Percentiles rank a stretch among this genome's conserved stretches.
Evolutionary conservation across 108 stramenopile genomes (phyloP).

Genomic region (Cyclostephanos tholiformis): DNA sequence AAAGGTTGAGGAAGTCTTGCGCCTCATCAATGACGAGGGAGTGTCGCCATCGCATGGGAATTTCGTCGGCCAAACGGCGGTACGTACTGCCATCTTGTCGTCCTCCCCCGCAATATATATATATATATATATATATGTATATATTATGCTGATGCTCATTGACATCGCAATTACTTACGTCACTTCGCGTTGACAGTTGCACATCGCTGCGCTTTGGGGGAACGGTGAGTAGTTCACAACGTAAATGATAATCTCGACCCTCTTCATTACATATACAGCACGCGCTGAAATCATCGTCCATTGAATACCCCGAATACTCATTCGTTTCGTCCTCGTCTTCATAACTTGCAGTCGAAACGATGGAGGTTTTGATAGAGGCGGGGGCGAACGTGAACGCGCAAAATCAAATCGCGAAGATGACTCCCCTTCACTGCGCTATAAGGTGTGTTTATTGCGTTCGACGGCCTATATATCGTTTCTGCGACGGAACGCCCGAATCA

Average conservation of each 20-base stretch:
- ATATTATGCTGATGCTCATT: too few species aligned
- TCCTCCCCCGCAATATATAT: background rate
- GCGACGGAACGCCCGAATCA: conserved; percentile 36
- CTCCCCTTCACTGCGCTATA: conserved; percentile 68
- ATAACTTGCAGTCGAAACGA: conserved; percentile 37
- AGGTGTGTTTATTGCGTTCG: conserved; percentile 19
- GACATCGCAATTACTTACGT: too few species aligned
- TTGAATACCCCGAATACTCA: too few species aligned
- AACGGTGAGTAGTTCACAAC: conserved; percentile 43
- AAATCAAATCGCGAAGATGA: conserved; percentile 60
- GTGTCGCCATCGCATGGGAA: conserved; percentile 62
- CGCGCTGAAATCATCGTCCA: conserved; percentile 12
- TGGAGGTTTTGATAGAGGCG: conserved; percentile 46
- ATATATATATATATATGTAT: background rate
- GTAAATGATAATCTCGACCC: too few species aligned
- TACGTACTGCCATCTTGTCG: background rate
- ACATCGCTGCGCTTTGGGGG: conserved; percentile 77
- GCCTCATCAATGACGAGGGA: conserved; percentile 53
- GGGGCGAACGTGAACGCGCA: conserved; percentile 58
- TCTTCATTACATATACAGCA: background rate
- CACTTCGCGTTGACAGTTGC: conserved; percentile 27
- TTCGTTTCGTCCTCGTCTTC: too few species aligned
- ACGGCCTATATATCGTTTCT: conserved; percentile 6
- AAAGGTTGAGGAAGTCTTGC: conserved; percentile 41
- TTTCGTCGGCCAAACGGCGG: conserved; percentile 67